phyloP scores from a whole-genome alignment of 768 basidiomycete genomes.

The Tulasnella sp. region DNA sequence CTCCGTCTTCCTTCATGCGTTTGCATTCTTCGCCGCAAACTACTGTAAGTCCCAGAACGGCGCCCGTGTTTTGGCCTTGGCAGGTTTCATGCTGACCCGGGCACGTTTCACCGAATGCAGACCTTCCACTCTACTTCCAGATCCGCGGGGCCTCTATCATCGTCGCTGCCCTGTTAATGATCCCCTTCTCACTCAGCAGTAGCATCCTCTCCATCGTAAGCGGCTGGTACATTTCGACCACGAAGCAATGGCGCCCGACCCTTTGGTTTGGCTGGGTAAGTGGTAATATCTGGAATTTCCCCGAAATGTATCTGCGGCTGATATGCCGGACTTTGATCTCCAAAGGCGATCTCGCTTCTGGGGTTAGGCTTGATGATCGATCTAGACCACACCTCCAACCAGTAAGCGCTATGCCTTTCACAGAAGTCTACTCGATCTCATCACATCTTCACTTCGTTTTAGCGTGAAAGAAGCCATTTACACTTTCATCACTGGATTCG shows the following conservation, averaged over 20 bases:
- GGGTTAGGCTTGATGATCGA: conserved; percentile 72
- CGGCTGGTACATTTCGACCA: conserved; percentile 55
- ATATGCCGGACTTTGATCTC: not conserved
- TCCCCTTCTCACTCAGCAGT: conserved; percentile 64
- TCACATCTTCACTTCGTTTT: not conserved
- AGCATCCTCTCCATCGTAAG: conserved; percentile 52
- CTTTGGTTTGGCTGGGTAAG: conserved; percentile 59
- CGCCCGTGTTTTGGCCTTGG: not conserved
- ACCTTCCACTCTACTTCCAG: conserved; percentile 76
- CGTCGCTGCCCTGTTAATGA: conserved; percentile 64
- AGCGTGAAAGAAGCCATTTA: conserved; percentile 62
- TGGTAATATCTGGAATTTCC: not conserved
- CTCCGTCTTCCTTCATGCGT: conserved; percentile 57
- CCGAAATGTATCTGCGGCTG: too few relatives aligned
- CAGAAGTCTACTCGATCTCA: not conserved
- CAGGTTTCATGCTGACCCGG: not conserved
- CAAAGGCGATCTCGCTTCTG: conserved; percentile 44
- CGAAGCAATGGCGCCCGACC: conserved; percentile 41
- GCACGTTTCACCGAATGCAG: conserved; percentile 34
- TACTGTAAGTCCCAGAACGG: conserved; percentile 29
- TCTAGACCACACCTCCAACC: conserved; percentile 51
- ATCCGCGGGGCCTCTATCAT: conserved; percentile 64
- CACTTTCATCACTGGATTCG: conserved; percentile 61
- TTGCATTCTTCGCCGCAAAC: conserved; percentile 55
- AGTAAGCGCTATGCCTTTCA: not conserved